These are phyloP conservation scores for Gaultheria prostrata DNA, from an alignment of 148 eudicot species.

Conservation along the genomic window DNA sequence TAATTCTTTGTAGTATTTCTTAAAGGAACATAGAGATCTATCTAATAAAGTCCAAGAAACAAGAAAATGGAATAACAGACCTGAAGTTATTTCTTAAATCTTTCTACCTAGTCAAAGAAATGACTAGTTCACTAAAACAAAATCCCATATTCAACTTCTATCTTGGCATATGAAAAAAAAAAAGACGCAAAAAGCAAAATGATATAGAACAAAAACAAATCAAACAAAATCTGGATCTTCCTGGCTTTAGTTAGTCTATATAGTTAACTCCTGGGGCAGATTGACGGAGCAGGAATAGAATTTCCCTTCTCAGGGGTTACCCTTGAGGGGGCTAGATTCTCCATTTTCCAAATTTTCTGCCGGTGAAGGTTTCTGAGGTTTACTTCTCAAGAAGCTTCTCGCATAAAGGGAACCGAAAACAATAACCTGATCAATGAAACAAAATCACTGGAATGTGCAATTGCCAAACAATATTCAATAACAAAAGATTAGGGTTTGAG, in stretches of 20 bases:
- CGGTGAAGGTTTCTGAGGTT: slow-evolving; percentile 36
- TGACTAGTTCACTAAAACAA: neutral
- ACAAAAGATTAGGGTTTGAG: neutral
- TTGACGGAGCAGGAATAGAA: neutral
- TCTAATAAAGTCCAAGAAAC: neutral
- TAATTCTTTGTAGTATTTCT: neutral
- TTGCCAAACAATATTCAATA: neutral
- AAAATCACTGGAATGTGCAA: neutral
- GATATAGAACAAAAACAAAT: neutral
- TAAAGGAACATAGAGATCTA: neutral
- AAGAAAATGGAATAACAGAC: neutral
- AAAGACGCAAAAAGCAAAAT: neutral
- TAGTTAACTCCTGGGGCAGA: neutral
- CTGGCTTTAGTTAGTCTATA: slow-evolving; percentile 8
- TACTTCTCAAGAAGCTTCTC: slow-evolving; percentile 52
- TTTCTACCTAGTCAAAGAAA: neutral
- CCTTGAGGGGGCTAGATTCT: slow-evolving; percentile 34
- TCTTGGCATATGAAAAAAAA: neutral
- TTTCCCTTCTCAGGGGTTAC: slow-evolving; percentile 25
- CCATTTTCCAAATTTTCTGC: slow-evolving; percentile 30
- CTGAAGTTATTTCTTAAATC: neutral
- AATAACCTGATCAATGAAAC: slow-evolving; percentile 49
- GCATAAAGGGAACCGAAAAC: slow-evolving; percentile 77
- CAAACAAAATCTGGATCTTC: slow-evolving; percentile 11
- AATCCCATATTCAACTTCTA: neutral